A percentile compares a stretch with the other conserved stretches of the same genome.
Conservation (phyloP, 208 protist genomes). For the Acanthamoeba triangularis region DNA sequence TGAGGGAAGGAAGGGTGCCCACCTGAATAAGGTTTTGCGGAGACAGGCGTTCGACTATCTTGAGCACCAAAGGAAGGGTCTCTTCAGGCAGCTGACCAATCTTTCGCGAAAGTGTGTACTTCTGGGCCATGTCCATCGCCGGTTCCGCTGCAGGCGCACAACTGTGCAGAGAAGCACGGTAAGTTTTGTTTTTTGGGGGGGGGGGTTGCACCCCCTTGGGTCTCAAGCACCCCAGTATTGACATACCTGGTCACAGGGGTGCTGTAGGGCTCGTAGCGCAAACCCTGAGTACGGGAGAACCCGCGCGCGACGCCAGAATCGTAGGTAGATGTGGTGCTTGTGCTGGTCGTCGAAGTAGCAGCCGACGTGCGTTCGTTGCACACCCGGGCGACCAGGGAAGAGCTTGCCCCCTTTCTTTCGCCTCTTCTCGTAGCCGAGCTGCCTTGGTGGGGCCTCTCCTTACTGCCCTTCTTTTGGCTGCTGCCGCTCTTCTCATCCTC, state of each 20-base stretch:
- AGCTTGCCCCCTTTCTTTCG: not conserved
- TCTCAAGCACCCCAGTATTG: not conserved
- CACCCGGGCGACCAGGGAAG: not conserved
- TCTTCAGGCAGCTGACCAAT: slow-evolving; percentile 59
- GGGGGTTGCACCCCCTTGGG: not conserved
- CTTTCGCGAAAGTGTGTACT: slow-evolving; percentile 59
- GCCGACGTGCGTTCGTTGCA: not conserved
- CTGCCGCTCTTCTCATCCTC: not conserved
- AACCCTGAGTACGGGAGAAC: not conserved
- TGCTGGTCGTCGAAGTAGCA: not conserved
- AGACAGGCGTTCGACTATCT: slow-evolving; percentile 33
- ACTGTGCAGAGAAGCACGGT: not conserved
- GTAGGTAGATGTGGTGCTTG: not conserved
- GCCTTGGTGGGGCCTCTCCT: not conserved
- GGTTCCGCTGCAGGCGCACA: not conserved
- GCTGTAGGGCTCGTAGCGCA: not conserved
- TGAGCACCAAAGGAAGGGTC: not conserved
- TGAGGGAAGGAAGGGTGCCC: not conserved
- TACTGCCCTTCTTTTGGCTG: not conserved
- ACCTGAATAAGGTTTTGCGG: not conserved
- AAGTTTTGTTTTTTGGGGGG: not conserved
- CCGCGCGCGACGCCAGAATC: not conserved
- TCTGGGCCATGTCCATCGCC: slow-evolving; percentile 24
- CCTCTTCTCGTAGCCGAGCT: not conserved
- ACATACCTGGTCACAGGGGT: not conserved